Conservation (phyloP, 495 filamentous ascomycete genomes). For the Aspergillus asperescens region DNA sequence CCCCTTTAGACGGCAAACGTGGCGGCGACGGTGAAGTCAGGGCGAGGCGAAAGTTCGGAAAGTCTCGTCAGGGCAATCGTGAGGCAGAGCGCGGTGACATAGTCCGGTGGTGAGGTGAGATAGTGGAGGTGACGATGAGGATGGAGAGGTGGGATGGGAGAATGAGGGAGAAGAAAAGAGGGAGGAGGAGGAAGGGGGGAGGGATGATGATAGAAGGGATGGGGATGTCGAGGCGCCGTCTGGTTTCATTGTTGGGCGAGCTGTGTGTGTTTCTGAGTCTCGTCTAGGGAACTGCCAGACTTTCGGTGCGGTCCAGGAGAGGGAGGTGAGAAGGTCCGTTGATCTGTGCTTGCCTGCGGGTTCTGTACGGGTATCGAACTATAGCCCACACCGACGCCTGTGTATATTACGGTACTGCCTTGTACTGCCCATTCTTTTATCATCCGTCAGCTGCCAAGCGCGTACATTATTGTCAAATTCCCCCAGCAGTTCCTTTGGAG, state of each 20-base stretch:
- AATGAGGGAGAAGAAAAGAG: constrained; percentile 13
- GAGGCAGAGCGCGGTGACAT: constrained; percentile 26
- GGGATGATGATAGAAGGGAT: constrained; percentile 26
- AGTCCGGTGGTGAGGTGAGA: constrained; percentile 23
- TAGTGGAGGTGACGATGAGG: constrained; percentile 17
- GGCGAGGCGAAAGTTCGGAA: constrained; percentile 24
- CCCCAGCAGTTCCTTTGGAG: neutral
- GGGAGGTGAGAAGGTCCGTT: constrained; percentile 11
- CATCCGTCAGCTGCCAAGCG: neutral
- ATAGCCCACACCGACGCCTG: too few relatives aligned
- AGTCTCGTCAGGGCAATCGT: constrained; percentile 18
- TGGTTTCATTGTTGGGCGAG: constrained; percentile 28
- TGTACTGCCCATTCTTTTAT: too few relatives aligned
- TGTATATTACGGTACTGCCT: too few relatives aligned
- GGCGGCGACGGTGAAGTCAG: constrained; percentile 22
- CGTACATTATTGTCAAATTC: neutral
- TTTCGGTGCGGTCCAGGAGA: constrained; percentile 22
- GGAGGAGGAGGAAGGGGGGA: constrained; percentile 18
- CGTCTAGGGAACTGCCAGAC: constrained; percentile 24
- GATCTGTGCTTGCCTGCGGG: neutral
- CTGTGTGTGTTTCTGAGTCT: constrained; percentile 22
- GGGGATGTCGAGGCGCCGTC: constrained; percentile 21
- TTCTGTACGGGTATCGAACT: neutral
- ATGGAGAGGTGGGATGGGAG: constrained; percentile 14
- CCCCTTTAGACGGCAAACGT: constrained; percentile 12